These are phyloP conservation scores for Hibiscus syriacus DNA, from an alignment of 345 rosid species.

Conservation along the genomic window DNA sequence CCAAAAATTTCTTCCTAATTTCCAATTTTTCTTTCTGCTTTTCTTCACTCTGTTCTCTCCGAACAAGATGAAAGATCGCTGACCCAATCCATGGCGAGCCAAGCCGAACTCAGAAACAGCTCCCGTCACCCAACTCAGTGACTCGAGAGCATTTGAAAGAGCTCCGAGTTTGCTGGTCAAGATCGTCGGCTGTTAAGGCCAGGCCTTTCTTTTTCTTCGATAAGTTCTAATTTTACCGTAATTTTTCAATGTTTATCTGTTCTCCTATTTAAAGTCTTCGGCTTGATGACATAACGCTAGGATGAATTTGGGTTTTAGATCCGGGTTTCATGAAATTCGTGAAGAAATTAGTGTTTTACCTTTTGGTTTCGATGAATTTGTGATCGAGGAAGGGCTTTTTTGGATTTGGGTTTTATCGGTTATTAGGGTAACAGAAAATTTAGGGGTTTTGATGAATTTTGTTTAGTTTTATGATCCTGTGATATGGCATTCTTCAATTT, in stretches of 20 bases:
- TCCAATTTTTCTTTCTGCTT: no score
- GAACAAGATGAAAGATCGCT: background rate
- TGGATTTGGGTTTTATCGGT: slow-evolving; percentile 1
- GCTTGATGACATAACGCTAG: slow-evolving; percentile 17
- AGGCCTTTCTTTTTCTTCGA: slow-evolving; percentile 12
- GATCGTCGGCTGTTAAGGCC: background rate
- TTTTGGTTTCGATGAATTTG: background rate
- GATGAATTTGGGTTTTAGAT: slow-evolving; percentile 6
- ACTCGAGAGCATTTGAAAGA: slow-evolving; percentile 2
- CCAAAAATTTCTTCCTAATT: background rate
- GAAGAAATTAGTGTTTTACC: background rate
- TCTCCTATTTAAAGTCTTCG: slow-evolving; percentile 1
- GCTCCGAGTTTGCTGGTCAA: slow-evolving; percentile 8
- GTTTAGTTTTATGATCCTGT: background rate
- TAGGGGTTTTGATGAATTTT: background rate
- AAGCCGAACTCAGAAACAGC: slow-evolving; percentile 16
- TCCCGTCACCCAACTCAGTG: background rate
- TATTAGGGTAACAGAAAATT: background rate
- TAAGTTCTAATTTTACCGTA: background rate
- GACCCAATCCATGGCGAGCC: slow-evolving; percentile 19
- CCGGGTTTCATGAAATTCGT: background rate
- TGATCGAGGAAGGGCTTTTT: background rate
- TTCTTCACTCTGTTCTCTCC: background rate
- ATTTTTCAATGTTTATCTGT: background rate
- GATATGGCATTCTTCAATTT: background rate